phyloP scores from a whole-genome alignment of 345 rosid genomes.

The Syzygium aromaticum region DNA sequence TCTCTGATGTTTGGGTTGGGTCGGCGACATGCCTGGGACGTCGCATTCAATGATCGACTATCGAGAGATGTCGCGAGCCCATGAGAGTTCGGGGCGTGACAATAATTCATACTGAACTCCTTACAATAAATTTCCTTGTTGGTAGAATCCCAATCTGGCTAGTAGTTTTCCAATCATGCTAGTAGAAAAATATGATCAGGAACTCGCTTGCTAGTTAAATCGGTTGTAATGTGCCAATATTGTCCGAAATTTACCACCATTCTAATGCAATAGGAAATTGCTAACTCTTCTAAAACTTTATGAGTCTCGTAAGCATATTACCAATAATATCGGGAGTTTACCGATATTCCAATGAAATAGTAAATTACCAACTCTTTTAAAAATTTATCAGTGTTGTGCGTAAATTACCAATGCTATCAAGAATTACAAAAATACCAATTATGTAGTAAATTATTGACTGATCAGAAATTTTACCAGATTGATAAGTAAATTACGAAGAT shows the following conservation, averaged over 20 bases:
- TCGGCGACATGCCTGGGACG: no score
- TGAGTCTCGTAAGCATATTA: rapidly evolving
- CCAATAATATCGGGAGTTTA: background rate
- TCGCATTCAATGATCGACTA: no score
- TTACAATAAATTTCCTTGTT: background rate
- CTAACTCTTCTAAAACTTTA: background rate
- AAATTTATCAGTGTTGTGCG: background rate
- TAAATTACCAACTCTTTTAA: background rate
- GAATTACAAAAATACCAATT: background rate
- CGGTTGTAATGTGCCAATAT: background rate
- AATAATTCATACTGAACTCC: background rate
- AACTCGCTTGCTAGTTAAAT: background rate
- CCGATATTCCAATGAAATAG: background rate
- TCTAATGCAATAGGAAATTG: background rate
- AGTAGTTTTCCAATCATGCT: background rate
- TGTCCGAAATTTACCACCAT: background rate
- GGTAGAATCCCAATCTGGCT: rapidly evolving
- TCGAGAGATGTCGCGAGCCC: no score
- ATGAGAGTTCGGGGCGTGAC: no score
- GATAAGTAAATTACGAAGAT: rapidly evolving
- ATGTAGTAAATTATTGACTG: background rate
- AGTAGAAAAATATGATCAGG: background rate
- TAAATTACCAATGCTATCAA: background rate
- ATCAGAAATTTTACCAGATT: background rate
- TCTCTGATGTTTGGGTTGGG: no score